Percentiles rank a stretch among this genome's conserved stretches.
Conservation (phyloP, 495 filamentous ascomycete species). For the Lasiosphaeriaceae sp. region DNA sequence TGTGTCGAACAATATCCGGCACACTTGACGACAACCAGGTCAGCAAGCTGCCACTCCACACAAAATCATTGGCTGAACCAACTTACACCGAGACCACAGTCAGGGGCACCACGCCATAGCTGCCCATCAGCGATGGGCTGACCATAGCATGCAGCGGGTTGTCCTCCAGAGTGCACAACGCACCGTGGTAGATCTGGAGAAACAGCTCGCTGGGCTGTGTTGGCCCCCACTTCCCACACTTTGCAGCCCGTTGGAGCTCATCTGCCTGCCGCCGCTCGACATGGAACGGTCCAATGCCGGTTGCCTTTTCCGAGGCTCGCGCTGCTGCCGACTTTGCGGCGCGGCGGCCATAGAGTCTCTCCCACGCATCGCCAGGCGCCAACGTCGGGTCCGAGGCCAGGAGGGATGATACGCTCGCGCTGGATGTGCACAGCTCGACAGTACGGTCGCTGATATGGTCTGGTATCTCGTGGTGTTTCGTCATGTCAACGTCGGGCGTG, state of each 20-base stretch:
- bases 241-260: slow-evolving; percentile 47
- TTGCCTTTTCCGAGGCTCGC: neutral
- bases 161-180: slow-evolving; percentile 55
- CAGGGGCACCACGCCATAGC: slow-evolving; percentile 60
- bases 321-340: slow-evolving; percentile 9
- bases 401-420: slow-evolving; percentile 52
- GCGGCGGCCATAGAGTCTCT: slow-evolving; percentile 47
- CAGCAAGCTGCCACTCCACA: neutral
- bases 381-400: slow-evolving; percentile 51
- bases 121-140: slow-evolving; percentile 68
- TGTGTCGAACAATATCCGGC: slow-evolving; percentile 67
- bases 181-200: slow-evolving; percentile 64
- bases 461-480: slow-evolving; percentile 1
- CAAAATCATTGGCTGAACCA: neutral
- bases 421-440: slow-evolving; percentile 43
- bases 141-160: slow-evolving; percentile 55
- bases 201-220: slow-evolving; percentile 63
- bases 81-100: slow-evolving; percentile 61
- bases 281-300: neutral
- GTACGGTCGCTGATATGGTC: slow-evolving; percentile 20
- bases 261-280: slow-evolving; percentile 19
- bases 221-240: slow-evolving; percentile 67
- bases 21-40: slow-evolving; percentile 33
- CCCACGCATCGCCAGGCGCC: slow-evolving; percentile 50
- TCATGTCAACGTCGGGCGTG: slow-evolving; percentile 8